Evolutionary conservation across 148 eudicot species (phyloP).

Genomic region (Limonium bicolor): DNA sequence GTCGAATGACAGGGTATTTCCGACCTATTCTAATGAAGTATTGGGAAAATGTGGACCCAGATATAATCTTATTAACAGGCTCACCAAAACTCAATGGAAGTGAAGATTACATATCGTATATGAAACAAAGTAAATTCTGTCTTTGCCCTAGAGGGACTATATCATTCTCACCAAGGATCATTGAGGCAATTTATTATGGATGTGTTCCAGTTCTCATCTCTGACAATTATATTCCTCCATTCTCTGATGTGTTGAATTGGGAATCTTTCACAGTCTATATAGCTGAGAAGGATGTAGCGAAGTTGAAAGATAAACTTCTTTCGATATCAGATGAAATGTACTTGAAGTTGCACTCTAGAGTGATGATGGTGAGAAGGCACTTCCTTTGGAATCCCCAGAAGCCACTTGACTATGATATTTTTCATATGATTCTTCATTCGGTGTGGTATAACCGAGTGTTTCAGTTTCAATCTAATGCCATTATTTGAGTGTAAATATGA

Average conservation of each 20-base stretch:
- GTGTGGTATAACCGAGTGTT: constrained; percentile 58
- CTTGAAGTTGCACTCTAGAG: constrained; percentile 45
- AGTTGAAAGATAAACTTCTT: constrained; percentile 38
- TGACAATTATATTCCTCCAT: constrained; percentile 55
- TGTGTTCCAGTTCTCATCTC: constrained; percentile 69
- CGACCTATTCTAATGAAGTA: constrained; percentile 36
- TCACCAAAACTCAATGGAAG: constrained; percentile 35
- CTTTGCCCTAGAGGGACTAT: constrained; percentile 56
- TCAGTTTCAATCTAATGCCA: too few species aligned
- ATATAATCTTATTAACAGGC: constrained; percentile 30
- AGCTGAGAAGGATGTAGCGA: constrained; percentile 47
- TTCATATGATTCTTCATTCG: constrained; percentile 76
- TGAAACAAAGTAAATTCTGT: constrained; percentile 60
- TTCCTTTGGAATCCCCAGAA: constrained; percentile 59
- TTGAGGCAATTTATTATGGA: constrained; percentile 54
- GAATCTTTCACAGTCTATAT: constrained; percentile 55
- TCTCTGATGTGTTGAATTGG: constrained; percentile 58
- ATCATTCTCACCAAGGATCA: constrained; percentile 52
- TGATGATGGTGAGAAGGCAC: constrained; percentile 46
- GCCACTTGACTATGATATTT: constrained; percentile 63
- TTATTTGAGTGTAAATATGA: too few species aligned
- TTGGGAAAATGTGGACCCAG: constrained; percentile 43
- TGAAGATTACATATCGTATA: constrained; percentile 34
- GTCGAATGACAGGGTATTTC: constrained; percentile 51
- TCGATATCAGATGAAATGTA: constrained; percentile 39